Base-by-base conservation (phyloP, 768 basidiomycete genomes). In the Lactifluus volemus region DNA sequence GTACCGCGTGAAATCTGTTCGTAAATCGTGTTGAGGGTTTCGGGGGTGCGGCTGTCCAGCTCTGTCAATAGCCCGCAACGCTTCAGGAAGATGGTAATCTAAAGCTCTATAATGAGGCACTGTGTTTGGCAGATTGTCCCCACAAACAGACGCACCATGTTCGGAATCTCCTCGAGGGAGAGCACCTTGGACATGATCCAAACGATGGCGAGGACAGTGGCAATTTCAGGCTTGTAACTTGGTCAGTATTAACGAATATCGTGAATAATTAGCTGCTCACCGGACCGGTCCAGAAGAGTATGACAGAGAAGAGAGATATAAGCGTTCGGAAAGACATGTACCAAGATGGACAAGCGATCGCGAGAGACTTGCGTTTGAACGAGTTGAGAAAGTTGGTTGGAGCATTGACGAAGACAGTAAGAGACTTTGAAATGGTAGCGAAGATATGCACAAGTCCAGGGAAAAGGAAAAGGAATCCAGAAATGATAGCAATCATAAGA, bases 1-100 rank as follows among this genome's bases (percentile, higher is more conserved):
- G 38, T 25, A 7, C 10, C 12, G n/a, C 17, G 29, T 7, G 29
- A 30, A 39, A 62, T 62, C 29, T 62, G 61, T 53, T 58, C 61
- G 38, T 52, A 62, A 25, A 53, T 42, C 11, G 38, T 32, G 19
- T 25, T 39, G 2, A 62, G 45, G 30, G 53, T 7, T n/a, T 44
- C 36, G 6, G 61, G 61, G 0, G 61, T 62, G 4, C 3, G 61
- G 34, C 55, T 41, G 17, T 62, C 61, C 6, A 6, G 44, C 8
- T 1, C 2, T 2, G 36, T 41, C 25, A 53, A 39, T 8, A 62
- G 19, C 50, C 61, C 51, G 39, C 50, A 53, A 42, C 45, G 19
- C 45, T 48, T 25, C 30, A 61, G 44, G 44, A 58, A 5, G 29
- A 11, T 8, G 11, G 29, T 38, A 41, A 61, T 41, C 60, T 61